Percentiles rank a stretch among this genome's conserved stretches.
phyloP scores from a whole-genome alignment of 1,284 basidiomycete species.

The Neonothopanus nambi region DNA sequence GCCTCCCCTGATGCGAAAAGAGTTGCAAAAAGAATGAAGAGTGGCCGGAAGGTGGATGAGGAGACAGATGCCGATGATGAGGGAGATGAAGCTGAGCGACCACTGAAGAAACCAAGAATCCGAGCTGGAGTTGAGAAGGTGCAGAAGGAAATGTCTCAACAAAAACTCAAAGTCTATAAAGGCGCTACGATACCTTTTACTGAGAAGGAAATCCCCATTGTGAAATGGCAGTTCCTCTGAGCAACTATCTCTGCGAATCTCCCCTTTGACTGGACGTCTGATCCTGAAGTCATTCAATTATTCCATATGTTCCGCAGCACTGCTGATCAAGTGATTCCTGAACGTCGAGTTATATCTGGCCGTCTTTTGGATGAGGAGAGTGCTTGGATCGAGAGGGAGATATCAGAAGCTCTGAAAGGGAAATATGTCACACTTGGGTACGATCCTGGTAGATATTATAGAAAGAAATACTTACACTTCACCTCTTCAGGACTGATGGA shows the following conservation, averaged over 20 bases:
- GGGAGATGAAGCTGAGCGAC: background rate
- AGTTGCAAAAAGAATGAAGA: background rate
- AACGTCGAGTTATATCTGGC: conserved; percentile 6
- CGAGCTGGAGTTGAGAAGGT: conserved; percentile 5
- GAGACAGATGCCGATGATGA: conserved; percentile 3
- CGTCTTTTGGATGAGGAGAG: conserved; percentile 9
- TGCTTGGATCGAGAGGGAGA: conserved; percentile 7
- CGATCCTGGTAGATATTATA: background rate
- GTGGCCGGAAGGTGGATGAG: background rate
- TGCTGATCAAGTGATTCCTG: conserved; percentile 15
- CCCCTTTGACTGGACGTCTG: conserved; percentile 9
- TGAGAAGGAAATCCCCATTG: background rate
- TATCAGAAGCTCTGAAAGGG: conserved; percentile 8
- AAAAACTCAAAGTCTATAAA: conserved; percentile 13
- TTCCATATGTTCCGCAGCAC: conserved; percentile 16
- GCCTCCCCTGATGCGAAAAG: background rate
- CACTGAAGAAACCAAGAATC: conserved; percentile 11
- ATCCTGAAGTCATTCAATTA: conserved; percentile 14
- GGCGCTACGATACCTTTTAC: conserved; percentile 7
- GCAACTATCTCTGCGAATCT: conserved; percentile 8
- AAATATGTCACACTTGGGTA: conserved; percentile 22
- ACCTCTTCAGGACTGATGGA: background rate
- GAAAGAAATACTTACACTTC: too few species aligned
- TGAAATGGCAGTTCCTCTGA: conserved; percentile 6
- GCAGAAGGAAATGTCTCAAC: too few species aligned